A percentile compares a stretch with the other conserved stretches of the same genome.
These are phyloP conservation scores for Pontederia crassipes DNA, from an alignment of 176 grass and related monocot species.

Conservation along the genomic window DNA sequence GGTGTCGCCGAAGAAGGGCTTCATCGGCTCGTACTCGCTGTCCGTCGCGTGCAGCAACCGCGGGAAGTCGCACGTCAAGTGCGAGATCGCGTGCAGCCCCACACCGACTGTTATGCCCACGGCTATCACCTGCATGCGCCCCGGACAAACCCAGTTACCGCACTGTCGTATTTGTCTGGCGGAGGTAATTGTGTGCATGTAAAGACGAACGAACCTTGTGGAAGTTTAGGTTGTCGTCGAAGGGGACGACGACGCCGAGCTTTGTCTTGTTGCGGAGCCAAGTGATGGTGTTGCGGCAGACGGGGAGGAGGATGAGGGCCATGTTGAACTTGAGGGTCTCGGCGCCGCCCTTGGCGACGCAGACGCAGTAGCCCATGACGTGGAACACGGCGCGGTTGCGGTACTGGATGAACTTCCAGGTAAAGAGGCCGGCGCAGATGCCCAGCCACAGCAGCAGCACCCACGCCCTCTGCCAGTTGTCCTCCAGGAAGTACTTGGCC, in stretches of 20 bases:
- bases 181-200: no score
- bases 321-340: constrained; percentile 99
- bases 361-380: constrained; percentile 91
- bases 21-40: constrained; percentile 56
- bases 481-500: constrained; percentile 63
- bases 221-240: constrained; percentile 91
- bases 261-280: constrained; percentile 84
- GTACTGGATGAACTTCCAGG: constrained; percentile 89
- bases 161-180: neutral
- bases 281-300: constrained; percentile 97
- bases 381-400: constrained; percentile 60
- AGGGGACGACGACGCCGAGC: constrained; percentile 56
- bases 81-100: constrained; percentile 55
- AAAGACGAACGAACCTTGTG: constrained; percentile 41
- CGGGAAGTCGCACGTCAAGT: constrained; percentile 91
- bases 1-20: constrained; percentile 61
- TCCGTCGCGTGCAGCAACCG: constrained; percentile 55
- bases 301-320: constrained; percentile 85
- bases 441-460: constrained; percentile 62
- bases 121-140: constrained; percentile 56
- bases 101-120: constrained; percentile 62
- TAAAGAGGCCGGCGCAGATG: constrained; percentile 59
- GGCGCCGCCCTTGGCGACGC: constrained; percentile 87
- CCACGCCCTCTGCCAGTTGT: constrained; percentile 91
- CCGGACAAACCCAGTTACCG: neutral